These are phyloP conservation scores for Aspergillus transmontanensis DNA, from an alignment of 2,329 filamentous ascomycete genomes.

Conservation along the genomic window DNA sequence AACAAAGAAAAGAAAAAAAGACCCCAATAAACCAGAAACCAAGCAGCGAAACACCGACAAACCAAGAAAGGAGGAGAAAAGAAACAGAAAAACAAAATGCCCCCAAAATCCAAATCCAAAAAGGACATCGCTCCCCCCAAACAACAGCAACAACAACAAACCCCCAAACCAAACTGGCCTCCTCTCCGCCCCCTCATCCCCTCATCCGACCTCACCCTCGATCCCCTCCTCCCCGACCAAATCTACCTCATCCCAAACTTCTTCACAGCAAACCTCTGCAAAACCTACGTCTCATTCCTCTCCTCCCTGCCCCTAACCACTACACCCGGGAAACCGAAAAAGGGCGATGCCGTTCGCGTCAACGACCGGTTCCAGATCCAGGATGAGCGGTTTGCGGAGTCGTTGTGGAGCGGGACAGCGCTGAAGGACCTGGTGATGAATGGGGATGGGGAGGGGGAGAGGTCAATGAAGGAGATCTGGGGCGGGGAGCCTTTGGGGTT, in stretches of 20 bases:
- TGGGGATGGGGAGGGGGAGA: conserved; percentile 26
- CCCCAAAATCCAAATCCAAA: conserved; percentile 28
- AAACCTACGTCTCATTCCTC: conserved; percentile 74
- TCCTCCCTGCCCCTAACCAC: conserved; percentile 71
- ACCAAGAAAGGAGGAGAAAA: background rate
- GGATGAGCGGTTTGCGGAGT: conserved; percentile 72
- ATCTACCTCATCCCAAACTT: conserved; percentile 74
- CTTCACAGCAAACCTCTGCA: conserved; percentile 74
- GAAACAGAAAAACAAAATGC: conserved; percentile 18
- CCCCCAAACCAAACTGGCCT: conserved; percentile 66
- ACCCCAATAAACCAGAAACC: background rate
- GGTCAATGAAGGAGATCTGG: conserved; percentile 57
- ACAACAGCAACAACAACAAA: background rate
- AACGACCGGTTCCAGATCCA: conserved; percentile 88
- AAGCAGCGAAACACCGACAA: background rate
- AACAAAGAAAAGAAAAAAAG: background rate
- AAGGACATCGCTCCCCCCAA: conserved; percentile 15
- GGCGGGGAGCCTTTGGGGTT: conserved; percentile 81
- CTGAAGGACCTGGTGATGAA: conserved; percentile 62
- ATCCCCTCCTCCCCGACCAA: conserved; percentile 62
- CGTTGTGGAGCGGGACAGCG: conserved; percentile 76
- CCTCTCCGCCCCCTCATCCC: conserved; percentile 69
- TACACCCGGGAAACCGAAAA: conserved; percentile 76
- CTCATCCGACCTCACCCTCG: conserved; percentile 63
- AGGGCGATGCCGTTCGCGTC: conserved; percentile 77